Base-by-base conservation (phyloP, 495 filamentous ascomycete genomes). In the Umbilicaria muhlenbergii region DNA sequence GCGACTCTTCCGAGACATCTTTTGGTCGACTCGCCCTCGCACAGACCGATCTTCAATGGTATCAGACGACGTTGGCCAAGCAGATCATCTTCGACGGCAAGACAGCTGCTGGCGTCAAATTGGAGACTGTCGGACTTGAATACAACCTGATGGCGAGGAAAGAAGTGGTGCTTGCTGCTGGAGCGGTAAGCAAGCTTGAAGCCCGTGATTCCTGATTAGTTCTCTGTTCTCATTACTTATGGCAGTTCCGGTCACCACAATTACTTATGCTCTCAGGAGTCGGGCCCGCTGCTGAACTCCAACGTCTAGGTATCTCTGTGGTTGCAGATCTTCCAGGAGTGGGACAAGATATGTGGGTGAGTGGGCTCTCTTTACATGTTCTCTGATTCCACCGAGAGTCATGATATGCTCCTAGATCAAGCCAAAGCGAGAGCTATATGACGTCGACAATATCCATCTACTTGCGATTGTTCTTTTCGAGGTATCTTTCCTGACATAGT, bases 81-180 rank as follows among this genome's bases (percentile, higher is more conserved):
- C 38, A 43, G 34, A 48, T 49, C 15, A 49, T 32, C 15, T 36
- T 14, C 24, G 17, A 11, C 3, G 13, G 13, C 7, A 16, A 32
- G 1, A 31, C 12, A 1, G 34, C 36, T 1, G 28, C 10, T 11
- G 35, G 43, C 18, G 32, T 45, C n/a, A 24, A 2, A 2, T 2
- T 24, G 2, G 5, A 24, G 3, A 24, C 21, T 3, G 21, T 5
- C 2, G 5, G 5, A 3, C 3, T 24, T 24, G 3, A 2, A 5
- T 24, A 24, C 5, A 55, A 48, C 19, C 58, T 64, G 37, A 53
- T 50, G n/a, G 63, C 65, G 3, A 63, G 53, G 10, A 66, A 62
- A 41, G 74, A 77, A 51, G 71, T 76, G 15, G 74, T 77, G 45
- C 49, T 77, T 3, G 54, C 72, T 0, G 66, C 68, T 43, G 74